Evolutionary conservation across 169 alveolate species (phyloP), one percentile per base, ranked within the genome.

Genomic region (Babesia ovata): DNA sequence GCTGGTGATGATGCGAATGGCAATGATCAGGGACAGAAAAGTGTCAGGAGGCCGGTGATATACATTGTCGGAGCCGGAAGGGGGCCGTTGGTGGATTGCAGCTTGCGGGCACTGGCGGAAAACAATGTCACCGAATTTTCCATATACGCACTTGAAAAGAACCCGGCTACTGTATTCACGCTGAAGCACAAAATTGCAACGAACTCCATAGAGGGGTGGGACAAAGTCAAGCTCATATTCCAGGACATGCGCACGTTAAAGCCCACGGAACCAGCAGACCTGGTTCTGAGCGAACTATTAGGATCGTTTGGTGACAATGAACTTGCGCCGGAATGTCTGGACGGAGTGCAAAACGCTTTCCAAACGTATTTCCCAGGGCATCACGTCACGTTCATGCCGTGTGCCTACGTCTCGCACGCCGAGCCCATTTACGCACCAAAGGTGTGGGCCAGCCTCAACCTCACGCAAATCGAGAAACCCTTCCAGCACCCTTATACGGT

Each of bases 271-370:
- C 79, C 91, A 39, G 94, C 84, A 24, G 58, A 78, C 63, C 60
- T 73, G 21, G 86, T 90, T 22, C 77, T 90, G 49, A 90, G 94
- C 52, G 94, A 90, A 79, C 81, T 90, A 39, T 48, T 90, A 29
- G 94, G 94, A 10, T 79, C 94, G 6, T 90, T 86, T 66, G 94
- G 92, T 12, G 94, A 90, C 62, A 90, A 90, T 54, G 94, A 90
- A 57, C 75, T 90, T 44, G 86, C 89, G 48, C 94, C 94, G 19
- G 94, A 90, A 69, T 90, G 94, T 53, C 60, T 90, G n/a, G 90
- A 86, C 61, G 91, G 92, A 17, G 59, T 90, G 26, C 77, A 90
- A 73, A 66, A 71, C 52, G 79, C 63, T n/a, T 74, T 86, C 49
- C 66, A 86, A 26, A 62, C 53, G 29, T 63, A 46, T 63, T 86